Evolutionary conservation across 2,329 filamentous ascomycete species (phyloP).

Genomic region (Botrytis aclada): DNA sequence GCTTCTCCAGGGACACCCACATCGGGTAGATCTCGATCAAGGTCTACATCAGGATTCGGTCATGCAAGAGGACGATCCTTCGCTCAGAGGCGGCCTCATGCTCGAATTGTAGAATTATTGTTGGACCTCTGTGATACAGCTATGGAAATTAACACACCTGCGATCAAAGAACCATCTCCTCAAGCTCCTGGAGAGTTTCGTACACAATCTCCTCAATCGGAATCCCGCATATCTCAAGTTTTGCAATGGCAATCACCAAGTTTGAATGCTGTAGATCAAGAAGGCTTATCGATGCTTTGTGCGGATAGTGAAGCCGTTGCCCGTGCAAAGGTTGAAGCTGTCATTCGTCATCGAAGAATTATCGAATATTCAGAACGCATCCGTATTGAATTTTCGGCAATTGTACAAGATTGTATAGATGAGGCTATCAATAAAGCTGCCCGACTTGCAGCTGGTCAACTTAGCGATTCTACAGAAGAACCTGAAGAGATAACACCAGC

Average conservation of each 20-base stretch:
- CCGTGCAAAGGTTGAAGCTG: constrained; percentile 86
- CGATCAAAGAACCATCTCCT: constrained; percentile 78
- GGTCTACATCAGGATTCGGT: constrained; percentile 66
- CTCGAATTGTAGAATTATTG: constrained; percentile 89
- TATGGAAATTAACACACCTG: constrained; percentile 88
- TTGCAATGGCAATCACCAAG: constrained; percentile 95
- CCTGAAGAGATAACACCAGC: constrained; percentile 43
- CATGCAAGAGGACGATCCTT: constrained; percentile 83
- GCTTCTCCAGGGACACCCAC: constrained; percentile 70
- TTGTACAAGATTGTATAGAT: constrained; percentile 94
- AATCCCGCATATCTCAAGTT: constrained; percentile 90
- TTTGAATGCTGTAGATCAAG: constrained; percentile 85
- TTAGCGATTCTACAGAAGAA: constrained; percentile 69
- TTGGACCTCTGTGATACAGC: constrained; percentile 95
- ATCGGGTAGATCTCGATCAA: constrained; percentile 63
- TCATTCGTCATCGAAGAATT: constrained; percentile 85
- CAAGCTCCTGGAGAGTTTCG: constrained; percentile 73
- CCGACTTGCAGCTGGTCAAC: constrained; percentile 77
- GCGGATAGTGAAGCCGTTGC: constrained; percentile 83
- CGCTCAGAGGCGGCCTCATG: constrained; percentile 82
- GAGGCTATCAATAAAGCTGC: constrained; percentile 87
- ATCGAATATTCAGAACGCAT: constrained; percentile 96
- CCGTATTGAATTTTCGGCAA: constrained; percentile 84
- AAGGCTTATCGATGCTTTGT: constrained; percentile 83
- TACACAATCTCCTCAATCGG: constrained; percentile 92